Conservation (phyloP, 495 filamentous ascomycete species). For the Geoglossum glabrum region DNA sequence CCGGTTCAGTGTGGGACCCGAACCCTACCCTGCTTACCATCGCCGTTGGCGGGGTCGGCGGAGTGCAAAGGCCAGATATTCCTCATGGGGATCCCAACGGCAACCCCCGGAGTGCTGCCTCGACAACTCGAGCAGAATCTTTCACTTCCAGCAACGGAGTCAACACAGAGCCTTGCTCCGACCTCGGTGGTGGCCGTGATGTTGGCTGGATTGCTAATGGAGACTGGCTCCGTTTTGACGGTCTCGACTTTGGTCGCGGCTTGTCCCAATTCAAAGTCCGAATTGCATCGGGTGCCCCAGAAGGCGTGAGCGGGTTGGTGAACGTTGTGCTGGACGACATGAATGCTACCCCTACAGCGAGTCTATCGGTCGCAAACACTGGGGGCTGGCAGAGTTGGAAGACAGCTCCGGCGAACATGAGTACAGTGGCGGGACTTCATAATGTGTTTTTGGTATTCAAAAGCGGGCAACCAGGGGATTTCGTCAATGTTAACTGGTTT, state of each 20-base stretch:
- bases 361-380: background rate
- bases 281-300: background rate
- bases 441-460: background rate
- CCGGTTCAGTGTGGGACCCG: conserved; percentile 38
- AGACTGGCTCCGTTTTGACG: background rate
- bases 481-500: background rate
- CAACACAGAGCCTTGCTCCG: background rate
- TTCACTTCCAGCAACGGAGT: background rate
- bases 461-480: background rate
- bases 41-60: conserved; percentile 32
- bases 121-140: background rate
- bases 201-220: background rate
- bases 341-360: background rate
- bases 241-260: background rate
- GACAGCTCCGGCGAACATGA: background rate
- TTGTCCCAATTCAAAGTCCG: background rate
- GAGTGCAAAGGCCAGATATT: too few relatives aligned
- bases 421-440: background rate
- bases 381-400: background rate
- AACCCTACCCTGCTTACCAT: conserved; percentile 38
- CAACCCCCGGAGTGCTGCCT: background rate
- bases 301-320: background rate
- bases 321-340: background rate
- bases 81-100: background rate
- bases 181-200: background rate